Percentiles rank a stretch among this genome's conserved stretches.
phyloP scores from a whole-genome alignment of 139 green algal species.

The Asterochloris erici region DNA sequence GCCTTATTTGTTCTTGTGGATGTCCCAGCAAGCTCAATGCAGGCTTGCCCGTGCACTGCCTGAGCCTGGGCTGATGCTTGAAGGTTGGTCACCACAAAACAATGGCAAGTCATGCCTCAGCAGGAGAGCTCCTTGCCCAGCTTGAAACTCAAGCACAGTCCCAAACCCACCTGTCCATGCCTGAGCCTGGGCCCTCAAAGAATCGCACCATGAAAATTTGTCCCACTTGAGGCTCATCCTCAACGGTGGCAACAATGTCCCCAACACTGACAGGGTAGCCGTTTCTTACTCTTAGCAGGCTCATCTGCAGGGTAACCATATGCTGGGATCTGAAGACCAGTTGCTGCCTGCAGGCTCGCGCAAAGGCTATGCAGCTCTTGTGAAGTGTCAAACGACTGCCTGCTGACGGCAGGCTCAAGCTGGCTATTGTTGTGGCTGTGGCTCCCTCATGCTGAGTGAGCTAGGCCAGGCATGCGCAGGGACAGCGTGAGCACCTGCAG shows the following conservation, averaged over 20 bases:
- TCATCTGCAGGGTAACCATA: constrained; percentile 8
- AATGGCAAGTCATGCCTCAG: too few relatives aligned
- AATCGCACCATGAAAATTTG: constrained; percentile 7
- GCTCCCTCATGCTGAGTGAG: not conserved
- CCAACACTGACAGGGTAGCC: constrained; percentile 4
- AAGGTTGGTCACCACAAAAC: too few relatives aligned
- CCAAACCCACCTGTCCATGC: not conserved
- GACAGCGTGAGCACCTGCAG: not conserved
- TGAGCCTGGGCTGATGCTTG: too few relatives aligned
- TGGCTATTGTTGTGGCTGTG: too few relatives aligned
- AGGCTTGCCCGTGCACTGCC: too few relatives aligned
- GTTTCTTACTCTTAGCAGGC: not conserved
- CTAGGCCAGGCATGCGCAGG: not conserved
- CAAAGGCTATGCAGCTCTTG: not conserved
- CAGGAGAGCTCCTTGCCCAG: too few relatives aligned
- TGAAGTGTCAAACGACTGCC: not conserved
- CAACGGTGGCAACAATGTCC: constrained; percentile 11
- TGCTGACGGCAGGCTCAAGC: too few relatives aligned
- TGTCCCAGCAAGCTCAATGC: too few relatives aligned
- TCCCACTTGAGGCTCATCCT: not conserved
- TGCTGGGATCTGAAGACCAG: not conserved
- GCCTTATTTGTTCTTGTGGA: too few relatives aligned
- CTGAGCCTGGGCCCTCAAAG: constrained; percentile 10
- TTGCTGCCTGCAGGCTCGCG: not conserved
- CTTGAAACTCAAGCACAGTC: too few relatives aligned